Percentiles rank a stretch among this genome's conserved stretches.
Conservation (phyloP, 2,329 filamentous ascomycete species). For the Phyllosticta capitalensis region DNA sequence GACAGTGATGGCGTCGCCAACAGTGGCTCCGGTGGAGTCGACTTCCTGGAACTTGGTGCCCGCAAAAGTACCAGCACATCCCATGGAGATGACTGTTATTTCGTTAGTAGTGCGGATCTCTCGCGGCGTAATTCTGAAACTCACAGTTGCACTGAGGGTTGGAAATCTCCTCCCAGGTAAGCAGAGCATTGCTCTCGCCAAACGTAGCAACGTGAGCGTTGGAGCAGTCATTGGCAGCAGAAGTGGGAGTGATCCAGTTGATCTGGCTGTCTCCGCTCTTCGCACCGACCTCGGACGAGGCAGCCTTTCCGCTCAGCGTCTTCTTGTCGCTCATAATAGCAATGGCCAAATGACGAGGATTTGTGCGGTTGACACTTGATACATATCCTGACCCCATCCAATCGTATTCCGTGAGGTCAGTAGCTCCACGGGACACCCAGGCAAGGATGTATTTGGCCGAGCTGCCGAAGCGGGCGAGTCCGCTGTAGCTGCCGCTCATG, state of each 20-base stretch:
- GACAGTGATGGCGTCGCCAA: constrained; percentile 43
- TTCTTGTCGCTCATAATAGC: constrained; percentile 49
- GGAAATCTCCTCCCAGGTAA: constrained; percentile 54
- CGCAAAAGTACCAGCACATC: constrained; percentile 49
- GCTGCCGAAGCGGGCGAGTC: constrained; percentile 44
- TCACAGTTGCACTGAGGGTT: constrained; percentile 37
- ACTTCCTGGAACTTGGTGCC: constrained; percentile 53
- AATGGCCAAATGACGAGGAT: constrained; percentile 51
- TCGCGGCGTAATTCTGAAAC: neutral
- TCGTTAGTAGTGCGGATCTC: neutral
- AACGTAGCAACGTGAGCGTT: constrained; percentile 52
- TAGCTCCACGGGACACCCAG: constrained; percentile 52
- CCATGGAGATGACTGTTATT: constrained; percentile 44
- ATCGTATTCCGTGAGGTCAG: constrained; percentile 43
- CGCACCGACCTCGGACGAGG: constrained; percentile 44
- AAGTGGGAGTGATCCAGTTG: constrained; percentile 46
- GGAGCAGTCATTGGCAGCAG: constrained; percentile 43
- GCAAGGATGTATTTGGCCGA: constrained; percentile 49
- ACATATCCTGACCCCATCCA: constrained; percentile 53
- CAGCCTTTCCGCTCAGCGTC: constrained; percentile 45
- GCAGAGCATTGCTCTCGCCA: constrained; percentile 42
- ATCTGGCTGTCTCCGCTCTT: constrained; percentile 48
- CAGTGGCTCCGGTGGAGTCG: constrained; percentile 40
- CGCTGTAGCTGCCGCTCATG: constrained; percentile 54
- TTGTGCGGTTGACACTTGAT: constrained; percentile 42